Percentiles rank a stretch among this genome's conserved stretches.
These are phyloP conservation scores for Quercus tomentella DNA, from an alignment of 331 rosid genomes.

Conservation along the genomic window DNA sequence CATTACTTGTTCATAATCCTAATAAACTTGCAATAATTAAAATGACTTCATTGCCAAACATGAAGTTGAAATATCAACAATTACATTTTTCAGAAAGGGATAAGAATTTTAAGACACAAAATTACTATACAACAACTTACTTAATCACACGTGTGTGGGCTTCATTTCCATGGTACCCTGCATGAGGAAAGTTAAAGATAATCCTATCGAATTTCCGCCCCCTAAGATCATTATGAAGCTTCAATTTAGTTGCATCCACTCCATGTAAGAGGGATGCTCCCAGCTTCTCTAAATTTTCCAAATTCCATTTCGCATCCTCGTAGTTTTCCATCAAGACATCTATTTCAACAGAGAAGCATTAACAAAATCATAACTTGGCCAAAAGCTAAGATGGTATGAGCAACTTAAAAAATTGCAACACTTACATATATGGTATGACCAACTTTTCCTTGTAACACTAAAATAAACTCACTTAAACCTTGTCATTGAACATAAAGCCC, in stretches of 20 bases:
- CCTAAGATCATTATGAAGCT: constrained; percentile 25
- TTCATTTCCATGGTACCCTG: constrained; percentile 40
- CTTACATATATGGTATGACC: not conserved
- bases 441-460: not conserved
- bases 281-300: constrained; percentile 27
- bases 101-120: not conserved
- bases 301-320: constrained; percentile 47
- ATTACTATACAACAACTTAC: constrained; percentile 1
- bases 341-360: constrained; percentile 11
- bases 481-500: not conserved
- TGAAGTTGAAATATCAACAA: not conserved
- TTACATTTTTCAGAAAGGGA: not conserved
- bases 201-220: constrained; percentile 48
- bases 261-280: constrained; percentile 49
- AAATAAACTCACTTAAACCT: not conserved
- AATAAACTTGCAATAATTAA: not conserved
- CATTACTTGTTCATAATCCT: not conserved
- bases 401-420: not conserved
- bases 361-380: not conserved
- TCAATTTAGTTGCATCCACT: constrained; percentile 59
- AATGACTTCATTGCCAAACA: not conserved
- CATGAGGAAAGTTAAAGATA: constrained; percentile 65
- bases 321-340: constrained; percentile 46
- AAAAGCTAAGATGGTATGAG: not conserved
- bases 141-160: not conserved